Conservation (phyloP, 1,284 basidiomycete genomes). For the Cutaneotrichosporon sp. region DNA sequence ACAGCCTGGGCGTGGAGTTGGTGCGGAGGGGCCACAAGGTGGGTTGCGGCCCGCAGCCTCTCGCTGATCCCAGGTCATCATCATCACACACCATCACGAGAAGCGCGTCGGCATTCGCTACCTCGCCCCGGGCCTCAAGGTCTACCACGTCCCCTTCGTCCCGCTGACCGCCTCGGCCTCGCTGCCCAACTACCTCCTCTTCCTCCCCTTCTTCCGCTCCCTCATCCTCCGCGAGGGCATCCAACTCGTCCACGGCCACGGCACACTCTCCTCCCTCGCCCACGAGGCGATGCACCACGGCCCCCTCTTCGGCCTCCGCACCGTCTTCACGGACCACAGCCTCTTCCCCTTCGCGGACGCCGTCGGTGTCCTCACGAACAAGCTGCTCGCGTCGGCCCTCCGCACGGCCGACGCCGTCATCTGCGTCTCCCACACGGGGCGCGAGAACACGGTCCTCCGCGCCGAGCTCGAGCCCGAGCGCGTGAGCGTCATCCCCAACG, state of each 20-base stretch:
- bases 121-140: conserved; percentile 72
- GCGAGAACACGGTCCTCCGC: conserved; percentile 92
- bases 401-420: conserved; percentile 91
- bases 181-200: conserved; percentile 90
- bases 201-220: conserved; percentile 84
- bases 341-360: conserved; percentile 96
- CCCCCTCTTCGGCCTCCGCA: conserved; percentile 68
- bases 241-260: conserved; percentile 88
- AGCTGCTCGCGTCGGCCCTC: conserved; percentile 81
- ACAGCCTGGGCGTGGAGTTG: conserved; percentile 84
- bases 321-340: conserved; percentile 96
- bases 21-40: conserved; percentile 84
- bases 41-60: conserved; percentile 20
- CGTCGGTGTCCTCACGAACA: conserved; percentile 95
- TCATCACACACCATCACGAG: conserved; percentile 89
- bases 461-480: conserved; percentile 70
- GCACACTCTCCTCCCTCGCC: conserved; percentile 81
- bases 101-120: conserved; percentile 86
- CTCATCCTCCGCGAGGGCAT: conserved; percentile 87
- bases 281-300: conserved; percentile 90
- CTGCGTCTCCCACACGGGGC: conserved; percentile 95
- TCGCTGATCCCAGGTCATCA: conserved; percentile 68
- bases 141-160: conserved; percentile 89
- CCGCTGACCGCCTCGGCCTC: conserved; percentile 89
- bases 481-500: conserved; percentile 92